Conservation (phyloP, 1,139 yeast genomes). For the Sugiyamaella xylanicola region DNA sequence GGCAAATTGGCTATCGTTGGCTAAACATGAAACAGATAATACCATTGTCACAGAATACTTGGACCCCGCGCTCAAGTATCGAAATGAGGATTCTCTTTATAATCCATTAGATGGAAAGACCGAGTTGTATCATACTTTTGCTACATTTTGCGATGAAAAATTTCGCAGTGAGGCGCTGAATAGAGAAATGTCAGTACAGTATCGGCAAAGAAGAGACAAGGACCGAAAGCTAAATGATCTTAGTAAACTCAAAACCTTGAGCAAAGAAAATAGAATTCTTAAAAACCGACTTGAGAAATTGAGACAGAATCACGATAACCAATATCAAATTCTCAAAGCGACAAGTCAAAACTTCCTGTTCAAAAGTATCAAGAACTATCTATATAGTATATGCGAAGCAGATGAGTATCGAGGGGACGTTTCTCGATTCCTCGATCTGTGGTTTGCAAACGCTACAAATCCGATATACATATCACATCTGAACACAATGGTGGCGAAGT, state of each 20-base stretch:
- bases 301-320: conserved; percentile 52
- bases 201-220: conserved; percentile 50
- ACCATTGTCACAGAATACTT: conserved; percentile 61
- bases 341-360: conserved; percentile 51
- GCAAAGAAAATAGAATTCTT: conserved; percentile 2
- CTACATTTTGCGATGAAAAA: conserved; percentile 75
- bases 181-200: conserved; percentile 50
- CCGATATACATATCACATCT: conserved; percentile 38
- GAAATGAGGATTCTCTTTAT: conserved; percentile 27
- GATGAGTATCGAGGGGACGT: conserved; percentile 58
- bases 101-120: conserved; percentile 37
- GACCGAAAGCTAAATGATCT: conserved; percentile 44
- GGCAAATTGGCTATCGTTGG: conserved; percentile 70
- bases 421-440: conserved; percentile 80
- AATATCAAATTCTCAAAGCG: conserved; percentile 46
- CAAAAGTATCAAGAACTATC: conserved; percentile 62
- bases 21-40: conserved; percentile 67
- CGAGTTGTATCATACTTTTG: conserved; percentile 60
- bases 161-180: conserved; percentile 50
- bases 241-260: conserved; percentile 43
- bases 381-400: conserved; percentile 53
- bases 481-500: conserved; percentile 32
- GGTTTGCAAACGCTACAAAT: conserved; percentile 66
- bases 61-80: conserved; percentile 44
- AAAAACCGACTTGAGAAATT: conserved; percentile 28